Conservation (phyloP, 2,329 filamentous ascomycete species). For the Pseudogymnoascus sp. region DNA sequence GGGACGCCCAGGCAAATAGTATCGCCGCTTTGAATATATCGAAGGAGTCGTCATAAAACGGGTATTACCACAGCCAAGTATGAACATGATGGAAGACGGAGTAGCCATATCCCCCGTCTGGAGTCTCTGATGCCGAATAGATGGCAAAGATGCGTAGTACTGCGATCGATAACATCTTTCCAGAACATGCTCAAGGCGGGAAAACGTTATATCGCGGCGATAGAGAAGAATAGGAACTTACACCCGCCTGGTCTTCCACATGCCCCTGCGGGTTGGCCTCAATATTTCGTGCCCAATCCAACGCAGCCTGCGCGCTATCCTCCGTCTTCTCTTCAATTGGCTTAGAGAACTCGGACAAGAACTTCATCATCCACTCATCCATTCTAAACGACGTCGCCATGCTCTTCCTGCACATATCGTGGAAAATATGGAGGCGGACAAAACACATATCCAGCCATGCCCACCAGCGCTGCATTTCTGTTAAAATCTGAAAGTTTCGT, state of each 20-base stretch:
- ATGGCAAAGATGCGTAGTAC: neutral
- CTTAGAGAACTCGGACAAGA: constrained; percentile 28
- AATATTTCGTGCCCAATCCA: neutral
- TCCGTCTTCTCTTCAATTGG: constrained; percentile 23
- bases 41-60: neutral
- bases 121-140: neutral
- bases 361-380: constrained; percentile 36
- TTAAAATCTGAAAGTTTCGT: constrained; percentile 38
- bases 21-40: neutral
- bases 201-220: neutral
- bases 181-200: neutral
- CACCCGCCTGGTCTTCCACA: neutral
- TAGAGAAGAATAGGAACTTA: neutral
- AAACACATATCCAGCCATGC: constrained; percentile 32
- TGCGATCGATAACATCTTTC: neutral
- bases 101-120: neutral
- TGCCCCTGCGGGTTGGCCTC: neutral
- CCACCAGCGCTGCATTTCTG: constrained; percentile 34
- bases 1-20: neutral
- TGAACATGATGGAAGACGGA: neutral
- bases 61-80: neutral
- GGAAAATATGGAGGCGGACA: constrained; percentile 33
- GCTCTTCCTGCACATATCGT: constrained; percentile 32
- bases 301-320: neutral
- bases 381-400: constrained; percentile 32